Evolutionary conservation across 352 stramenopile species (phyloP), one percentile per base, ranked within the genome.

Genomic region (Vaucheria bursata): DNA sequence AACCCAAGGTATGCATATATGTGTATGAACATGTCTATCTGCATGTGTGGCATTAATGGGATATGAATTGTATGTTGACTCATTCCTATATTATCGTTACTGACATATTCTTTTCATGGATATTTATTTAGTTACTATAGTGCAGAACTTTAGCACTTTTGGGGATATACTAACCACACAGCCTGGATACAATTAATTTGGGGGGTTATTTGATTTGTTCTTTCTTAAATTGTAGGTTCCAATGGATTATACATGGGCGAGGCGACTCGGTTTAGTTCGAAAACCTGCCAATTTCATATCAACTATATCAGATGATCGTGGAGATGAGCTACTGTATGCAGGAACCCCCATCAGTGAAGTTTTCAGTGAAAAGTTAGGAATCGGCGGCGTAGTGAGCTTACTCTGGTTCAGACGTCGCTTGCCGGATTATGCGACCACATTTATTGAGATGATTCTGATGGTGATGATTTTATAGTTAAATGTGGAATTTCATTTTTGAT

Each of bases 381-480:
- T 98, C 64, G 94, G 94, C 36, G 94, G 93, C 45, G 94, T 97
- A 12, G 87, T 98, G 8, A 93, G 90, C 25, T 85, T 98, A 71
- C 88, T 98, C 37, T 98, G 94, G 94, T 98, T 98, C 88, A 92
- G 95, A 85, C 90, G 93, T 34, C 86, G 87, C 39, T 81, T 97
- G 77, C 91, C 91, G 29, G 49, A 88, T 38, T 88, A 88, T 66
- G 85, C 85, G 34, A 89, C 85, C 4, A 87, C 86, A 85, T 98
- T 98, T 83, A 97, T 98, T 74, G 94, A 98, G 87, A 97, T 97
- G 92, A 92, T 97, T 74, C 87, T 98, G 29, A 97, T 97, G 93
- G 92, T 82, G 45, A 82, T n/a, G n/a, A n/a, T n/a, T n/a, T n/a
- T n/a, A n/a, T n/a, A n/a, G n/a, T n/a, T n/a, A n/a, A n/a, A n/a